Percentiles rank a stretch among this genome's conserved stretches.
These are phyloP conservation scores for Cichorium intybus DNA, from an alignment of 140 eudicot species.

Conservation along the genomic window DNA sequence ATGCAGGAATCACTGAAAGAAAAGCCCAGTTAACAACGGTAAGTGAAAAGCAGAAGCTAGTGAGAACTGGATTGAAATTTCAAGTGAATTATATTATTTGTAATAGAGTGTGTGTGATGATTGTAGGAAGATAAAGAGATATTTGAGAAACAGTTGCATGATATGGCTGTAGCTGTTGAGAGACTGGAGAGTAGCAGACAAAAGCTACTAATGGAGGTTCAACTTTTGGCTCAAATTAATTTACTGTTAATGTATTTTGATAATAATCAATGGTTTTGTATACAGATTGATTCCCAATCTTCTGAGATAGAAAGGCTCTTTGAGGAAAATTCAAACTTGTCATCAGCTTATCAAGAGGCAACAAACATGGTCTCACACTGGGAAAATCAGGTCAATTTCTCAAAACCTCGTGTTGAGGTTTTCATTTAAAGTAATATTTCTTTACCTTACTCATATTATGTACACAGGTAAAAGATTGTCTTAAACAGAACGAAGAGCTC, in stretches of 20 bases:
- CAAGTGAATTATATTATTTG: background rate
- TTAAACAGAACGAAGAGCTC: constrained; percentile 84
- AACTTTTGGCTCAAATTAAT: constrained; percentile 1
- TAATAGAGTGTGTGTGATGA: constrained; percentile 3
- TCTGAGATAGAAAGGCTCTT: constrained; percentile 93
- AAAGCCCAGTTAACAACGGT: constrained; percentile 58
- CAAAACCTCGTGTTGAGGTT: background rate
- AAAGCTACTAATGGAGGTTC: constrained; percentile 84
- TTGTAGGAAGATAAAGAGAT: constrained; percentile 88
- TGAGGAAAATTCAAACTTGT: constrained; percentile 83
- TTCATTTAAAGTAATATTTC: constrained; percentile 3
- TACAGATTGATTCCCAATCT: constrained; percentile 95
- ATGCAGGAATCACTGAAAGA: constrained; percentile 55
- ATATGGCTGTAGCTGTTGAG: constrained; percentile 93
- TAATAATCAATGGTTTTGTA: constrained; percentile 4
- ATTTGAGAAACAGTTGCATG: constrained; percentile 84
- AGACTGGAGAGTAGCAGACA: constrained; percentile 90
- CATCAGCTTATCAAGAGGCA: constrained; percentile 85
- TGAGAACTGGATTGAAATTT: background rate
- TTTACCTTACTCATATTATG: background rate
- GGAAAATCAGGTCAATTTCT: constrained; percentile 79
- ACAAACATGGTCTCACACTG: constrained; percentile 56
- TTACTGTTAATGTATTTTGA: too few relatives aligned
- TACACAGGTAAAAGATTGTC: constrained; percentile 75
- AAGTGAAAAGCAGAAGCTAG: constrained; percentile 26